These are phyloP conservation scores for Metschnikowia vanudenii DNA, from an alignment of 805 yeast genomes.

Conservation along the genomic window DNA sequence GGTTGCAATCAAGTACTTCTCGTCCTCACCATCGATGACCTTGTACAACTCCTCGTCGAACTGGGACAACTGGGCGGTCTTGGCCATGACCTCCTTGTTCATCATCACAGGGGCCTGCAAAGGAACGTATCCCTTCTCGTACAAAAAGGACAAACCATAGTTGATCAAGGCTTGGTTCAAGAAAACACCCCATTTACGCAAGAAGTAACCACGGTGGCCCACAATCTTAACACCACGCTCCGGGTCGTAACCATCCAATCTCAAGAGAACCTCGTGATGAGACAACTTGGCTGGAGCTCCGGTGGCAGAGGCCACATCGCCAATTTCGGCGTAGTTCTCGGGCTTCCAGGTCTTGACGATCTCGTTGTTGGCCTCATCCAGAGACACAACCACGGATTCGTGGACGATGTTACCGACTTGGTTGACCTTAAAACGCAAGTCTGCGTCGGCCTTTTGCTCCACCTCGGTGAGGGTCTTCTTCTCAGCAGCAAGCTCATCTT, in stretches of 20 bases:
- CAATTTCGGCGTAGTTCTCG: constrained; percentile 57
- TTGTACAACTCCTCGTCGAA: constrained; percentile 98
- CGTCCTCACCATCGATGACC: constrained; percentile 95
- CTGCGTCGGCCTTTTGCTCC: constrained; percentile 79
- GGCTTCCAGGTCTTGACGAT: constrained; percentile 88
- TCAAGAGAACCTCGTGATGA: constrained; percentile 90
- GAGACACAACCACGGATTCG: constrained; percentile 81
- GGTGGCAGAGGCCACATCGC: constrained; percentile 71
- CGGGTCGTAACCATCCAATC: constrained; percentile 97
- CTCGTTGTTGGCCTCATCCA: constrained; percentile 89
- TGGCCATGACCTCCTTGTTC: constrained; percentile 99
- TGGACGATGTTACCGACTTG: constrained; percentile 93
- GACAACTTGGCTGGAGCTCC: constrained; percentile 76
- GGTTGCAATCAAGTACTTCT: constrained; percentile 96
- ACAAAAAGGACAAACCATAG: constrained; percentile 86
- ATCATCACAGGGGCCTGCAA: constrained; percentile 99
- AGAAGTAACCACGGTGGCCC: constrained; percentile 98
- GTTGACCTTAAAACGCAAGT: constrained; percentile 76
- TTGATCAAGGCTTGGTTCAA: constrained; percentile 97
- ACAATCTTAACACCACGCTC: constrained; percentile 97
- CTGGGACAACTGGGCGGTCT: constrained; percentile 96
- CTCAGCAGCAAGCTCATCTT: constrained; percentile 68
- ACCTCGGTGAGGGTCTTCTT: constrained; percentile 63
- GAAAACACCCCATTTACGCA: constrained; percentile 94
- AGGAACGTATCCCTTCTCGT: constrained; percentile 76